Evolutionary conservation across 768 basidiomycete species (phyloP).

Genomic region (Multifurca ochricompacta): DNA sequence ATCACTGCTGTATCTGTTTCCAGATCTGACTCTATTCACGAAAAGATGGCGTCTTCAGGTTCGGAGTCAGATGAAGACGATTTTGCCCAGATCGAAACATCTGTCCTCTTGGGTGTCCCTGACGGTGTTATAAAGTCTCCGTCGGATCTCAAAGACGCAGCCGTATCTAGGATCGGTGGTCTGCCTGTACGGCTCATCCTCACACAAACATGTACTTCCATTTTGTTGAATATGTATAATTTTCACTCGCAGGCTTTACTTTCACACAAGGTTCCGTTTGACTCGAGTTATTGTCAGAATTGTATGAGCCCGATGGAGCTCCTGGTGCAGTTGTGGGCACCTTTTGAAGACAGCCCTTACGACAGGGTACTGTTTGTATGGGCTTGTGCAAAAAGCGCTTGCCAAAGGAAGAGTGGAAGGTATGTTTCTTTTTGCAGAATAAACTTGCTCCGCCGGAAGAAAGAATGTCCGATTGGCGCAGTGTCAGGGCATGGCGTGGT

Average conservation of each 20-base stretch:
- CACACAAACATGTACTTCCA: slow-evolving; percentile 37
- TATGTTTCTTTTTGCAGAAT: slow-evolving; percentile 32
- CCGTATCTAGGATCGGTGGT: slow-evolving; percentile 86
- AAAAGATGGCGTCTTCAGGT: slow-evolving; percentile 40
- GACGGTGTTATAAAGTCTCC: slow-evolving; percentile 58
- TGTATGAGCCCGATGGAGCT: slow-evolving; percentile 75
- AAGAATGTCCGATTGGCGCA: slow-evolving; percentile 28
- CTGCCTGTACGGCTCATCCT: slow-evolving; percentile 71
- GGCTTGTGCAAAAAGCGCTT: slow-evolving; percentile 63
- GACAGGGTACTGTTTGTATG: slow-evolving; percentile 83
- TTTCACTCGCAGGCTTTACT: slow-evolving; percentile 55
- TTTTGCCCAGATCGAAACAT: slow-evolving; percentile 51
- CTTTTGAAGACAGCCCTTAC: slow-evolving; percentile 76
- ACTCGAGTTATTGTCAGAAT: slow-evolving; percentile 61
- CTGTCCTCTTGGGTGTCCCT: slow-evolving; percentile 72
- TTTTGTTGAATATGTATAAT: slow-evolving; percentile 34
- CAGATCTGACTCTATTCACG: not conserved
- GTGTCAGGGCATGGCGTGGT: slow-evolving; percentile 77
- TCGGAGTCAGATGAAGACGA: slow-evolving; percentile 75
- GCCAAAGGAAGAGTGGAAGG: slow-evolving; percentile 76
- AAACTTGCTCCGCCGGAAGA: not conserved
- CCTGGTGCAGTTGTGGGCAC: slow-evolving; percentile 84
- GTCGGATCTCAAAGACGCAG: slow-evolving; percentile 60
- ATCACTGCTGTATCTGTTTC: slow-evolving; percentile 4
- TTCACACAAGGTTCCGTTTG: slow-evolving; percentile 49